These are phyloP conservation scores for Leucogyrophana mollusca DNA, from an alignment of 768 basidiomycete genomes.

Conservation along the genomic window DNA sequence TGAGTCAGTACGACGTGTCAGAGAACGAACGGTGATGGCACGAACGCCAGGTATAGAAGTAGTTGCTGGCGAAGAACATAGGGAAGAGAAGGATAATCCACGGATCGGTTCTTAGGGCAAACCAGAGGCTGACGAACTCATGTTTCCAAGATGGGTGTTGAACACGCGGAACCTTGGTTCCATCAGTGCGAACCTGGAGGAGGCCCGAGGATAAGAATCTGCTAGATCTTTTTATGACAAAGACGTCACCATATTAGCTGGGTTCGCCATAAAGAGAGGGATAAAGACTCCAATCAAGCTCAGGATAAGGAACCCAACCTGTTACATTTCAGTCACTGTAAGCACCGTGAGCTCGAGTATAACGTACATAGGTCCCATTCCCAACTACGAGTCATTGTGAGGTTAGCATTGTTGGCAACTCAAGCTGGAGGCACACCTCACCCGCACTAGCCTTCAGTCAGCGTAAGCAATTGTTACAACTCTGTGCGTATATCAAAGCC, in stretches of 20 bases:
- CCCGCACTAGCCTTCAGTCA: slow-evolving; percentile 25
- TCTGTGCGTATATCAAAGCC: slow-evolving; percentile 12
- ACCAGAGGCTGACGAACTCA: slow-evolving; percentile 67
- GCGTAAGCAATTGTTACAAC: background rate
- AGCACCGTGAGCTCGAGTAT: background rate
- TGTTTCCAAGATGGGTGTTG: slow-evolving; percentile 75
- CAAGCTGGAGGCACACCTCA: slow-evolving; percentile 11
- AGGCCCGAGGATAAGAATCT: too few relatives aligned
- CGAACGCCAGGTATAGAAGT: slow-evolving; percentile 85
- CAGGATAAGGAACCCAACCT: slow-evolving; percentile 76
- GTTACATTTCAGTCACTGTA: background rate
- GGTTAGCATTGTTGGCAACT: background rate
- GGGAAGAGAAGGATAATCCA: slow-evolving; percentile 77
- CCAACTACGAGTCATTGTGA: slow-evolving; percentile 39
- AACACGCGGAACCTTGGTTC: slow-evolving; percentile 56
- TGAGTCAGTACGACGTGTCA: slow-evolving; percentile 2
- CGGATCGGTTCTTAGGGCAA: slow-evolving; percentile 68
- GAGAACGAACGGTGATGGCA: slow-evolving; percentile 7
- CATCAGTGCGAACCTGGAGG: slow-evolving; percentile 58
- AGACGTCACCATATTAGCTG: slow-evolving; percentile 63
- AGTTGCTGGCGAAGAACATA: slow-evolving; percentile 83
- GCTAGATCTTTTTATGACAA: too few relatives aligned
- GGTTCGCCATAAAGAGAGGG: slow-evolving; percentile 68
- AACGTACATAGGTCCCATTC: slow-evolving; percentile 71
- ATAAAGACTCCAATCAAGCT: slow-evolving; percentile 67